Base-by-base conservation (phyloP, 106 monocot species). In the Allium sativum region DNA sequence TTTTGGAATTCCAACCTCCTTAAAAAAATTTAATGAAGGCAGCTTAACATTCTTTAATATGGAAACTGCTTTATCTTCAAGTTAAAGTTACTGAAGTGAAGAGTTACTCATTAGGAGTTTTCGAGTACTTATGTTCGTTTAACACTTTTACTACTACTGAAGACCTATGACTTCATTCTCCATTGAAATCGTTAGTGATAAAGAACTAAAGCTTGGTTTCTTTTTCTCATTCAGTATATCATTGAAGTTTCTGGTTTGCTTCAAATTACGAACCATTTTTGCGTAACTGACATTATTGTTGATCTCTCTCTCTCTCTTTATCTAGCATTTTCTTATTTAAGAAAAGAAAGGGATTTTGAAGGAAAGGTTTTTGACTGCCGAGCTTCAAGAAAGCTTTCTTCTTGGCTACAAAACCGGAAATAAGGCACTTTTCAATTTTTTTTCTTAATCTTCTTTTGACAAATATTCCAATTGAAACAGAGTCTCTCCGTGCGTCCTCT, bases 401-500 rank as follows among this genome's bases (percentile, higher is more conserved):
- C 58, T 85, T 79, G 21, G 93, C 88, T 18, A 93, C 88, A 1
- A 77, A 72, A 0, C 93, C 88, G 14, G 75, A 82, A 20, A 41
- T 59, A 0, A 85, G 82, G 73, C 54, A 85, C 55, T 61, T 81
- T 72, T 73, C 71, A 0, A 72, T 84, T 42, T 93, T 88, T 47
- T 93, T n/a, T n/a, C 93, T 58, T 88, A 53, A 68, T 88, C 42
- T 62, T 77, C 40, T 85, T 85, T 21, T 89, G 82, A 18, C 50
- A 65, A 76, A 93, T 88, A 16, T 80, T 76, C 19, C 77, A 77
- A 88, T 53, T 68, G n/a, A n/a, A n/a, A n/a, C n/a, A n/a, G n/a
- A n/a, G n/a, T 84, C 31, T 82, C 88, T 85, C 93, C 88, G 9
- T 93, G 93, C 80, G 40, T 88, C 88, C 0, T 82, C 73, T 52